Base-by-base conservation (phyloP, 106 monocot species). In the Dioscorea alata region DNA sequence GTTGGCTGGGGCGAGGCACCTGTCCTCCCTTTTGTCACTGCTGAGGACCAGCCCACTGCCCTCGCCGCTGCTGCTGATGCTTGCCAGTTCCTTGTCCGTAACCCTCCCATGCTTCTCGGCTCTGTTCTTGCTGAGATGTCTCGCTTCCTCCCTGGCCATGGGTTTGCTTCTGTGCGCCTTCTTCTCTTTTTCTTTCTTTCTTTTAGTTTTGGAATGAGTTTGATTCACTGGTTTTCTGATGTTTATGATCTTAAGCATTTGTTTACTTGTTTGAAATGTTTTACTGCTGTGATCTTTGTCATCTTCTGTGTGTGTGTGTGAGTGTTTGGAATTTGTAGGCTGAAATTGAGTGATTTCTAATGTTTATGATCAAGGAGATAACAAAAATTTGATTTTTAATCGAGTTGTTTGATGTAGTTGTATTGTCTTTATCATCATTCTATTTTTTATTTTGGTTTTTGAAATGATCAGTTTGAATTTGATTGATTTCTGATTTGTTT, bases 1-100 rank as follows among this genome's bases (percentile, higher is more conserved):
- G 85, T 82, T 25, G 91, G 95, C 14, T 96, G 95, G 95, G 95
- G 95, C 4, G 95, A 96, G 83, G 81, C 82, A 4, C 88, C 91
- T 32, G 83, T 96, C 56, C 81, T 96, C 28, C 91, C 91, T 16
- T 88, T 85, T 33, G 83, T 89, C 54, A 89, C 89, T 20, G 79
- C 80, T 20, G 89, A 89, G 82, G 89, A 89, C 62, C 89, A 89
- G 76, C 67, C 73, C 13, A 13, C 23, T 3, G 89, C 81, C 12
- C 77, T 90, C 18, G 68, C 64, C 13, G 73, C 71, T 0, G 83
- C 76, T 22, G 59, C 63, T 0, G 57, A 60, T 6, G 80, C 76
- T 18, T 86, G 80, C 31, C 51, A 14, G 10, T 59, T 76, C 8
- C 78, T 86, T 42, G 73, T 83, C 6, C 54, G 50, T 12, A 80